Evolutionary conservation across 2,329 filamentous ascomycete genomes (phyloP).

Genomic region (Emergomyces pasteurianus): DNA sequence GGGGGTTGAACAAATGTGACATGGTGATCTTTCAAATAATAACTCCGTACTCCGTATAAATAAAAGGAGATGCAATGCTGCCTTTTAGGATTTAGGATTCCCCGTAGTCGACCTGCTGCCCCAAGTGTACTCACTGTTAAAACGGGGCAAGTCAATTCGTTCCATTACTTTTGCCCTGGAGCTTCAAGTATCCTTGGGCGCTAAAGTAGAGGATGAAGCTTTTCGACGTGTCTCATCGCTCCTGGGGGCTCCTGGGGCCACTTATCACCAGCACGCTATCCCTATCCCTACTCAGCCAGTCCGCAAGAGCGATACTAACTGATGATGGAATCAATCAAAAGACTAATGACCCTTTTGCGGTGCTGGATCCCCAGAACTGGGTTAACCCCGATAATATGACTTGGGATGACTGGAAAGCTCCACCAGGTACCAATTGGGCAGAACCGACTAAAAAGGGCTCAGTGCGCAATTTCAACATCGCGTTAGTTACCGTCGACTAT

Average conservation of each 20-base stretch:
- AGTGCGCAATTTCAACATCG: constrained; percentile 12
- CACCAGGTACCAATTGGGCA: constrained; percentile 11
- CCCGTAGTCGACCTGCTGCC: neutral
- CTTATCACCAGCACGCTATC: constrained; percentile 5
- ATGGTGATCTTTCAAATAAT: neutral
- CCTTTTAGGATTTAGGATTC: neutral
- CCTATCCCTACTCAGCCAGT: constrained; percentile 5
- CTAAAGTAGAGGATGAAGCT: constrained; percentile 6
- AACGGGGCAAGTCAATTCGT: neutral
- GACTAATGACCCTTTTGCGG: constrained; percentile 8
- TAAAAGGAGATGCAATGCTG: neutral
- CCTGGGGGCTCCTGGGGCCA: neutral
- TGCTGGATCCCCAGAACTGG: constrained; percentile 12
- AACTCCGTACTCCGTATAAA: no score
- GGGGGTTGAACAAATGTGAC: neutral
- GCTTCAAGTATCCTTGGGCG: neutral
- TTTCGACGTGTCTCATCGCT: neutral
- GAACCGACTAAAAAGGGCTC: constrained; percentile 10
- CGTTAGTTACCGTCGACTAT: constrained; percentile 11
- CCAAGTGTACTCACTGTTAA: neutral
- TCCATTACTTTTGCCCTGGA: neutral
- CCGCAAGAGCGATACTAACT: constrained; percentile 1
- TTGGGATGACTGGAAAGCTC: constrained; percentile 8
- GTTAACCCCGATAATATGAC: constrained; percentile 13
- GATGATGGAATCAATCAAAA: neutral